Evolutionary conservation across 2,329 filamentous ascomycete genomes (phyloP), one percentile per base, ranked within the genome.

Genomic region (Calonectria pteridis): DNA sequence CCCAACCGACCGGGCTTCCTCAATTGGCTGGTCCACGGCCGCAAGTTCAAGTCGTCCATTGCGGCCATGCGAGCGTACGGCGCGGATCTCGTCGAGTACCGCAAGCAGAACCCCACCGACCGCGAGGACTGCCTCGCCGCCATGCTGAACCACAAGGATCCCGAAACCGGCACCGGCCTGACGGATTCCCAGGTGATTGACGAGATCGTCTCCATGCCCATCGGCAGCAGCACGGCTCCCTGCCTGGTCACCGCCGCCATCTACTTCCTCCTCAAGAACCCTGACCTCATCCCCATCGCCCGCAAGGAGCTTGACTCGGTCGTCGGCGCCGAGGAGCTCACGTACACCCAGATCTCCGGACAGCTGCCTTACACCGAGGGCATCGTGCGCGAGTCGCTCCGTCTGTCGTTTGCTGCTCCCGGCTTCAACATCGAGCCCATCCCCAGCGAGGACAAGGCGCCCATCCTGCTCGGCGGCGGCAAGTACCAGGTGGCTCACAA

Each of bases 171-270:
- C 33, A 85, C 88, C 72, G 84, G 83, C 3, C 85, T 94, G 76
- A 88, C 84, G 6, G 89, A 93, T 6, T 88, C 89, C 13, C 89
- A 90, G 73, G 88, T 94, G 63, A 87, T 93, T 62, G 91, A 94
- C 82, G 93, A 94, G 81, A 91, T 94, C 76, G 90, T 94, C 67
- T 89, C 89, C 3, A 93, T 94, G 86, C 88, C 93, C 50, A 91
- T 92, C 66, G 90, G 89, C 5, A 88, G 85, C 81, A 87, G 85
- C 79, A 89, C 88, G 0, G 86, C 87, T 4, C 87, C 87, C 2
- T 87, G 86, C 72, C 83, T 85, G 78, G 79, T 89, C 73, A 85
- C 82, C 74, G 85, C 83, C 10, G 83, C 85, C 11, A 87, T 91
- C 73, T 87, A 89, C 76, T 86, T 89, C 65, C 84, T 92, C 3